phyloP scores from a whole-genome alignment of 2,329 filamentous ascomycete species.

The Emergomyces orientalis region DNA sequence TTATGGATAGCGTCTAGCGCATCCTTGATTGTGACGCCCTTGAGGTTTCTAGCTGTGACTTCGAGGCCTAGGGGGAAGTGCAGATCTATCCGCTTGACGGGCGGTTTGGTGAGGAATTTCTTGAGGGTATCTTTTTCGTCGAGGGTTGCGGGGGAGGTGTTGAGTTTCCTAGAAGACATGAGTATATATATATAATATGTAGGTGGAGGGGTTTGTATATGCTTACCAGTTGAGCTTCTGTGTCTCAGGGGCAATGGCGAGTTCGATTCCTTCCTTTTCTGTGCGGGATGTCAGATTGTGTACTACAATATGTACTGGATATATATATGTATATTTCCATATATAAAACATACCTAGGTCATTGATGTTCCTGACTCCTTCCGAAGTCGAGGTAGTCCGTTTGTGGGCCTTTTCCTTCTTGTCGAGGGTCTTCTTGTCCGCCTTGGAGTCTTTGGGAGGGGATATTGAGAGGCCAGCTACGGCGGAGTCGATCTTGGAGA shows the following conservation, averaged over 20 bases:
- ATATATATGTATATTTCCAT: background rate
- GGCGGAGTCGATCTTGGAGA: conserved; percentile 87
- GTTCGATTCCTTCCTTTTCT: conserved; percentile 65
- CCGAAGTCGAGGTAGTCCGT: conserved; percentile 57
- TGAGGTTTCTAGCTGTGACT: conserved; percentile 81
- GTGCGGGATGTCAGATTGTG: conserved; percentile 9
- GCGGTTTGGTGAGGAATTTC: conserved; percentile 67
- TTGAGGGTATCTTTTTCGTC: conserved; percentile 81
- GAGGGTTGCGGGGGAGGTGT: conserved; percentile 66
- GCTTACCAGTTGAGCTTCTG: conserved; percentile 80
- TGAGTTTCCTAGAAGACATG: conserved; percentile 67
- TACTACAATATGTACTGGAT: background rate
- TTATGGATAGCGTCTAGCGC: conserved; percentile 92
- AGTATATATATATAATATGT: background rate
- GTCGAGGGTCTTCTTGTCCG: conserved; percentile 41
- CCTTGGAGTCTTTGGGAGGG: conserved; percentile 35
- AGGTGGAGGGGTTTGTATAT: background rate
- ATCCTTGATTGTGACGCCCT: conserved; percentile 96
- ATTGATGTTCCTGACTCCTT: conserved; percentile 71
- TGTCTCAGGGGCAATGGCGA: conserved; percentile 70
- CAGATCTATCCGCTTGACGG: conserved; percentile 89
- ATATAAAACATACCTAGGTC: conserved; percentile 61
- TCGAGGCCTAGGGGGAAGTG: conserved; percentile 82
- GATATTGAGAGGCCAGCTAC: conserved; percentile 67
- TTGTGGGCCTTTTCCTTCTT: conserved; percentile 39